A percentile compares a stretch with the other conserved stretches of the same genome.
Conservation (phyloP, 2,329 filamentous ascomycete species). For the Colletotrichum salicis region DNA sequence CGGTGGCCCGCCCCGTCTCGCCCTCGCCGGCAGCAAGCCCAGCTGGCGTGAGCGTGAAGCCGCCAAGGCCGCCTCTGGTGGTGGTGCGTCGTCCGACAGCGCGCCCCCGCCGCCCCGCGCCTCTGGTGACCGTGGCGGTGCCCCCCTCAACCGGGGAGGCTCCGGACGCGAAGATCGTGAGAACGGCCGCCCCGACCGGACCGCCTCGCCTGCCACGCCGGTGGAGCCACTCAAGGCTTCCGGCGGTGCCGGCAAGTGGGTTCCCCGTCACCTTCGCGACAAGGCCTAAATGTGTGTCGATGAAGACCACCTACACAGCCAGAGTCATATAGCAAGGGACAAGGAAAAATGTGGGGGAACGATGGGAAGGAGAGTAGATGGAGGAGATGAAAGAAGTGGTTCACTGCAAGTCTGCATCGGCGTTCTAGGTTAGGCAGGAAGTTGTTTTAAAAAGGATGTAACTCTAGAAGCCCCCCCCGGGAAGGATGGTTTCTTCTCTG, state of each 20-base stretch:
- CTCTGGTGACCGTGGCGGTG: conserved; percentile 46
- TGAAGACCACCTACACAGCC: not conserved
- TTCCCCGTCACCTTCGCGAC: conserved; percentile 60
- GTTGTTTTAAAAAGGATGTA: conserved; percentile 48
- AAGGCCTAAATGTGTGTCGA: conserved; percentile 47
- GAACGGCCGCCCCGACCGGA: conserved; percentile 46
- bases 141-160: conserved; percentile 55
- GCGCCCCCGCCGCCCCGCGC: conserved; percentile 51
- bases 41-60: conserved; percentile 81
- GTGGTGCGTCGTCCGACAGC: conserved; percentile 39
- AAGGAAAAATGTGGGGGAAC: conserved; percentile 37
- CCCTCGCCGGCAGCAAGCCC: conserved; percentile 69
- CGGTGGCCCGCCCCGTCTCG: conserved; percentile 67
- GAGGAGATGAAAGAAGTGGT: conserved; percentile 23
- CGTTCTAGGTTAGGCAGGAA: conserved; percentile 49
- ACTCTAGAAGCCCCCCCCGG: conserved; percentile 45
- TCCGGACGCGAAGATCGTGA: conserved; percentile 56
- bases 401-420: conserved; percentile 46
- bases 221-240: conserved; percentile 63
- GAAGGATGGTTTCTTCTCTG: conserved; percentile 43
- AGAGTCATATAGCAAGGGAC: conserved; percentile 17
- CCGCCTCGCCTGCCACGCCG: conserved; percentile 53
- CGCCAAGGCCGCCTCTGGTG: conserved; percentile 51
- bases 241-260: conserved; percentile 68
- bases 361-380: too few relatives aligned